Conservation (phyloP, 805 yeast species). For the Kregervanrija delftensis region DNA sequence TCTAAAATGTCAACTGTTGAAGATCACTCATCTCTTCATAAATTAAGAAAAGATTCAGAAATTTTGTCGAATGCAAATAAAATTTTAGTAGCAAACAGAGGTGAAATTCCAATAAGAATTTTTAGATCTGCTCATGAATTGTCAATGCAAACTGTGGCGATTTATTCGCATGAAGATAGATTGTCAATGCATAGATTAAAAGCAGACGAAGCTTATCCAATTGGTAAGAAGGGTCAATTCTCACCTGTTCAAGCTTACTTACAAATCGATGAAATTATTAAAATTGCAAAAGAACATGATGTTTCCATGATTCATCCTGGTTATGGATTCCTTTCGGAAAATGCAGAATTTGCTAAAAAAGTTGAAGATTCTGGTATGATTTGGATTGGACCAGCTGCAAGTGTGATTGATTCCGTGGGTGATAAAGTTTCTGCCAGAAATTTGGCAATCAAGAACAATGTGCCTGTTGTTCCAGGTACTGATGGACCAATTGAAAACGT, state of each 20-base stretch:
- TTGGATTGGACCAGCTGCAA: slow-evolving; percentile 91
- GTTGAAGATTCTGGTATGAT: slow-evolving; percentile 87
- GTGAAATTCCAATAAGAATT: slow-evolving; percentile 81
- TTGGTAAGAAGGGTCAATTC: slow-evolving; percentile 82
- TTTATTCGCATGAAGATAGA: slow-evolving; percentile 93
- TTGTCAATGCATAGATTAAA: slow-evolving; percentile 91
- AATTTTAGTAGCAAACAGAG: slow-evolving; percentile 77
- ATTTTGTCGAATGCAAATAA: slow-evolving; percentile 48
- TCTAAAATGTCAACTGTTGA: slow-evolving; percentile 24
- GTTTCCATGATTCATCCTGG: slow-evolving; percentile 93
- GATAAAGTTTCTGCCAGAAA: slow-evolving; percentile 94
- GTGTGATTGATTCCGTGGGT: slow-evolving; percentile 89
- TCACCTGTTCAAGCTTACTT: slow-evolving; percentile 95
- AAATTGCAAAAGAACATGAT: slow-evolving; percentile 68
- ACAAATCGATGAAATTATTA: slow-evolving; percentile 90
- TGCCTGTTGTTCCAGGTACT: slow-evolving; percentile 96
- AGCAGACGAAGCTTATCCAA: slow-evolving; percentile 89
- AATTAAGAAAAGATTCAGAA: slow-evolving; percentile 34
- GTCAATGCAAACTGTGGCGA: slow-evolving; percentile 95
- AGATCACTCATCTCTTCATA: slow-evolving; percentile 28
- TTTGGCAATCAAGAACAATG: slow-evolving; percentile 73
- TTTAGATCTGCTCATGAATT: slow-evolving; percentile 97
- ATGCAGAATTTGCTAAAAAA: slow-evolving; percentile 87
- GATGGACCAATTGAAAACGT: slow-evolving; percentile 89
- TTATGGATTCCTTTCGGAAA: slow-evolving; percentile 85